Evolutionary conservation across 768 basidiomycete genomes (phyloP).

Genomic region (Amanita pseudoporphyria): DNA sequence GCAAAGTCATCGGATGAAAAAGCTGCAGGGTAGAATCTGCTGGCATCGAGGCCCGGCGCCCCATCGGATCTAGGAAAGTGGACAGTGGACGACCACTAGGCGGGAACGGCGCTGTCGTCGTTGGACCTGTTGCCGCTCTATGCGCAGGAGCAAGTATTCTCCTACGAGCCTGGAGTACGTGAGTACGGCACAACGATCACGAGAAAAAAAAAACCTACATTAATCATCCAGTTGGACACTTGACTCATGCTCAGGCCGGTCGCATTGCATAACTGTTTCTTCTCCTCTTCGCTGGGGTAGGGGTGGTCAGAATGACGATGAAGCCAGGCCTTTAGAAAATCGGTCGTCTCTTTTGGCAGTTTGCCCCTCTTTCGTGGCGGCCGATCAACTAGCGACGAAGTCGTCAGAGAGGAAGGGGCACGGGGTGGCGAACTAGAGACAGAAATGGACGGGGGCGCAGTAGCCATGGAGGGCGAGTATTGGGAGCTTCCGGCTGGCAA

Average conservation of each 20-base stretch:
- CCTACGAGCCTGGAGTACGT: conserved; percentile 53
- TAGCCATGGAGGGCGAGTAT: conserved; percentile 36
- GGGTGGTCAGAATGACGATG: conserved; percentile 85
- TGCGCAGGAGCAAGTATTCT: conserved; percentile 80
- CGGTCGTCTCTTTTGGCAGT: conserved; percentile 84
- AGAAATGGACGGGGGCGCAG: conserved; percentile 32
- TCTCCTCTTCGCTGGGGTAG: conserved; percentile 85
- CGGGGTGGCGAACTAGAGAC: conserved; percentile 41
- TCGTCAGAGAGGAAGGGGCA: conserved; percentile 40
- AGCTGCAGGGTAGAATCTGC: conserved; percentile 57
- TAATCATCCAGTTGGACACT: conserved; percentile 93
- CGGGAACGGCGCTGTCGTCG: conserved; percentile 69
- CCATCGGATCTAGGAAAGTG: conserved; percentile 31
- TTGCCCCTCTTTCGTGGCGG: conserved; percentile 80
- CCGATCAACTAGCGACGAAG: conserved; percentile 60
- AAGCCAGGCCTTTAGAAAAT: conserved; percentile 83
- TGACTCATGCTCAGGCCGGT: conserved; percentile 85
- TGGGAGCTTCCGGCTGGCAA: conserved; percentile 31
- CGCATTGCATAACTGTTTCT: conserved; percentile 79
- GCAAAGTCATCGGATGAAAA: conserved; percentile 73
- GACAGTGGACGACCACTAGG: conserved; percentile 35
- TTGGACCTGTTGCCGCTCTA: conserved; percentile 64
- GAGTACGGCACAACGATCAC: conserved; percentile 10
- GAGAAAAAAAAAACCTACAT: conserved; percentile 28
- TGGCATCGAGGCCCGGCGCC: conserved; percentile 59